Evolutionary conservation across 768 basidiomycete genomes (phyloP), one percentile per base, ranked within the genome.

Genomic region (Russula vinacea): DNA sequence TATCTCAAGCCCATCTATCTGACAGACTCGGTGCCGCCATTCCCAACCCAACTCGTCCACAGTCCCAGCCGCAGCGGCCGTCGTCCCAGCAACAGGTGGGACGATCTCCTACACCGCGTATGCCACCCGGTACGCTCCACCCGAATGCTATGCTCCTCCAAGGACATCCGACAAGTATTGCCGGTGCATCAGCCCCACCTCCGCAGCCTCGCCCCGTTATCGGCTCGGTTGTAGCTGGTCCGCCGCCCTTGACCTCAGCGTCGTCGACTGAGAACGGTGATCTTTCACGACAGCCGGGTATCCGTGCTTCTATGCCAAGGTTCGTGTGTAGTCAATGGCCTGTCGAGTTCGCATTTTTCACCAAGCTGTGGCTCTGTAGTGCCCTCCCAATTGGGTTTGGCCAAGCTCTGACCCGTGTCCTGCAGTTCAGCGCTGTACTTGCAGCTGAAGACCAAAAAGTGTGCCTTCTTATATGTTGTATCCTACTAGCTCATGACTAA

Each of bases 341-440:
- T 1, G 3, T 16, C 22, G n/a, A 24, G 16, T 56, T 39, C 19
- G 33, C n/a, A 37, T 24, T 42, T 50, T 52, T 56, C 16, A 64
- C 17, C 22, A 19, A 14, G 44, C 8, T 10, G 24, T n/a, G 26
- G 37, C 13, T 49, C 26, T 40, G 29, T 49, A 54, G 50, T 39
- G 51, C 50, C 13, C 59, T 62, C 3, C 14, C 56, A 19, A 54
- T 86, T 56, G 83, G 83, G 16, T 73, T 77, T 24, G 88, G 90
- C 19, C 87, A 88, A 74, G 87, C 85, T 8, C 74, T 89, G 22
- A 74, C 79, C 47, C 81, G 87, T 26, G 71, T 93, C 60, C 73
- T 90, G 26, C 84, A 88, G 63, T 89, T 93, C 69, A 90, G 89
- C 67, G 84, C 83, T 11, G 74, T 82, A 33, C 78, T 92, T 5